Base-by-base conservation (phyloP, 2,329 filamentous ascomycete genomes). In the Colletotrichum sp. region DNA sequence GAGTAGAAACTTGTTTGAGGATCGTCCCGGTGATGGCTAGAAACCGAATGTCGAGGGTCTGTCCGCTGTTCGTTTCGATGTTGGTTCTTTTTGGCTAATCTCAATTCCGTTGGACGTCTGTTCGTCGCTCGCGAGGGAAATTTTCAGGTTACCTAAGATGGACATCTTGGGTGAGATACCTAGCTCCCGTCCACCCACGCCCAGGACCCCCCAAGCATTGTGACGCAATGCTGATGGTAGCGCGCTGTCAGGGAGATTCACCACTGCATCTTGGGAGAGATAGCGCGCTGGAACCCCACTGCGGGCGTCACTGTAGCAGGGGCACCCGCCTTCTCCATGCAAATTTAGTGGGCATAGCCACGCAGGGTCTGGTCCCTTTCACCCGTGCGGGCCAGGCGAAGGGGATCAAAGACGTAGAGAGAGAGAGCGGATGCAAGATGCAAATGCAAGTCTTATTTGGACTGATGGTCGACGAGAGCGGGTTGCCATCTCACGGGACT, bases 361-460 rank as follows among this genome's bases (percentile, higher is more conserved):
- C 73, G 73, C 69, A 73, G 73, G 69, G 69, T 75, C 73, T 75
- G 73, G 73, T 75, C 73, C 73, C 73, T 68, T 75, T 73, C 69
- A 73, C 43, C 73, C 73, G 63, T 68, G 73, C 63, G 69, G 73
- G 58, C 56, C 43, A 68, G 59, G 38, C 38, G 69, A 59, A 56
- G 10, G 56, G 52, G 73, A 63, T 61, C 69, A 62, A 43, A 43
- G 55, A 55, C 62, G 64, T 56, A 52, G 34, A 48, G 28, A 63
- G 38, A 55, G 56, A 67, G 67, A 61, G 30, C 26, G 26, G 67
- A 68, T 68, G 64, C 48, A 58, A 48, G 38, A 71, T 72, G 72
- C 72, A 71, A 13, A 73, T 68, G 69, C 62, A 63, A 69, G 58
- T 26, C 30, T 56, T 67, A 63, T 69, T 55, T 66, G 21, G 32